Evolutionary conservation across 192 early-diverging fungal genomes (phyloP), one percentile per base, ranked within the genome.

Genomic region (Backusella parvicylindrica): DNA sequence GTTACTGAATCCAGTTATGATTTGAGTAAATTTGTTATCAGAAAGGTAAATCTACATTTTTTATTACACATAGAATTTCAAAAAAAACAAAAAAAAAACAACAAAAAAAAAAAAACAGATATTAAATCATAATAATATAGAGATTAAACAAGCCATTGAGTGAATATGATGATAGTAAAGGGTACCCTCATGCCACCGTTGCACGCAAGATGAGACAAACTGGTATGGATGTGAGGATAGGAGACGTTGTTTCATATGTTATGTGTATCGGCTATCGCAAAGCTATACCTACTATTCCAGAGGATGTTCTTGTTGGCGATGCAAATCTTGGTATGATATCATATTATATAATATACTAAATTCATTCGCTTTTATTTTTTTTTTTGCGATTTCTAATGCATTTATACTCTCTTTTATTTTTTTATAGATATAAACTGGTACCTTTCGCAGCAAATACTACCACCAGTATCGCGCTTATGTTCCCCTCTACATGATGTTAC

Each of bases 171-270:
- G 97, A 98, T 80, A 83, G 72, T 31, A 95, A 95, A 78, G 79
- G 83, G 4, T 95, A 96, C 75, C 96, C 96, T 1, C 98, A 99
- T 71, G 96, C 98, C 15, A 91, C 92, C 41, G 98, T 99, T 6
- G 98, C 98, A 6, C 82, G 96, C 16, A 77, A 88, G 4, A 86
- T 96, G 89, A 92, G 91, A 70, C 79, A 84, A 21, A 83, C 83
- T 56, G 95, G 95, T 31, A 41, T 80, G 11, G 79, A 81, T 6
- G 86, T 92, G 8, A 83, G 90, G 13, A 80, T 89, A 0, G 98
- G 97, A 18, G 97, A 99, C 73, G 94, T 94, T 0, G 87, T 99
- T 12, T 95, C 96, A 6, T 99, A 97, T 75, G 87, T 98, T 4
- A 95, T 99, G 35, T 95, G 94, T 77, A 76, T 80, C 53, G 84